These are phyloP conservation scores for Pythium sp. DNA, from an alignment of 352 stramenopile genomes.

Conservation along the genomic window DNA sequence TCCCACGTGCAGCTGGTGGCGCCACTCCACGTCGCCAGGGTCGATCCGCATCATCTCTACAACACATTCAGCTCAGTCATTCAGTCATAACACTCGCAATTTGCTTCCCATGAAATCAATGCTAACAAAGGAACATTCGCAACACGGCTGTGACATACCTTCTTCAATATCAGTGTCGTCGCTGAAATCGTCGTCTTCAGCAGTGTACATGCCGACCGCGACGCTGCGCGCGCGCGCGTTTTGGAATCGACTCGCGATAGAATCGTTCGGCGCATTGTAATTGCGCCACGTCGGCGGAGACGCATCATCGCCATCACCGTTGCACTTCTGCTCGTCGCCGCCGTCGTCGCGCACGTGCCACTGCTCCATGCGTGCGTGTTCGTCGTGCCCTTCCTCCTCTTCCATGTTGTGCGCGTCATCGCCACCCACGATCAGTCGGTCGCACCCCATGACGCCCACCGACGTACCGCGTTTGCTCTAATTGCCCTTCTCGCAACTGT, in stretches of 20 bases:
- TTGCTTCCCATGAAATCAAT: neutral
- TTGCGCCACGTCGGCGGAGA: conserved; percentile 7
- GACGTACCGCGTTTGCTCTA: neutral
- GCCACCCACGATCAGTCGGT: conserved; percentile 38
- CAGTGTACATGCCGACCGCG: neutral
- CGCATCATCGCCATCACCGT: conserved; percentile 4
- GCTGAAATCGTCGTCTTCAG: conserved; percentile 17
- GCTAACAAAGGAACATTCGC: neutral
- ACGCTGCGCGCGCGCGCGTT: conserved; percentile 2
- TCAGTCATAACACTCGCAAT: neutral
- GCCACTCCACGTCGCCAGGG: conserved; percentile 65
- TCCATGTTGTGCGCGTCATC: conserved; percentile 10
- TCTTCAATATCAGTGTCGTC: conserved; percentile 81
- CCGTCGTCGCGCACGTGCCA: neutral
- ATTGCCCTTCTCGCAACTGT: neutral
- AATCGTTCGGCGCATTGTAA: conserved; percentile 5
- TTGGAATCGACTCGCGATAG: neutral
- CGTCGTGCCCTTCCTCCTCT: conserved; percentile 2
- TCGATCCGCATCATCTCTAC: conserved; percentile 85
- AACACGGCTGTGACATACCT: conserved; percentile 27
- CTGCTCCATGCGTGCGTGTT: conserved; percentile 7
- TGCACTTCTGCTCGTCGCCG: conserved; percentile 16
- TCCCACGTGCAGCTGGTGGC: conserved; percentile 55
- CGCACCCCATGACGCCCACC: conserved; percentile 49
- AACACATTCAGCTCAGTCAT: conserved; percentile 6